Evolutionary conservation across 768 basidiomycete genomes (phyloP).

Genomic region (Cyclocybe aegerita): DNA sequence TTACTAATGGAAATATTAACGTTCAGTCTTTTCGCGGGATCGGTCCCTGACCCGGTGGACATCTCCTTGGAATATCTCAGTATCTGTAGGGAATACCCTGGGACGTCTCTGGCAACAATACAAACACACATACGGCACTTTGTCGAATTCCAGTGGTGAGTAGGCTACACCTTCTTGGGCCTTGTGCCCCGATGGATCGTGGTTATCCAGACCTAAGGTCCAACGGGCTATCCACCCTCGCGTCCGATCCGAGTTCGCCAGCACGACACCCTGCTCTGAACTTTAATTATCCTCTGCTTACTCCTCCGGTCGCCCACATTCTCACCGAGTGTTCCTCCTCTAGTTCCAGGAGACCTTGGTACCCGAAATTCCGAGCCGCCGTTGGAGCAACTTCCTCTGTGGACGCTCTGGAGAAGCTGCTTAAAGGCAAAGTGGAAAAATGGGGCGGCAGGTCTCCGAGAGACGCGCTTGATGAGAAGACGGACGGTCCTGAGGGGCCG

Average conservation of each 20-base stretch:
- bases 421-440: slow-evolving; percentile 42
- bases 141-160: slow-evolving; percentile 67
- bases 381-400: slow-evolving; percentile 40
- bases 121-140: slow-evolving; percentile 70
- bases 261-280: not conserved
- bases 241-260: not conserved
- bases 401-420: slow-evolving; percentile 46
- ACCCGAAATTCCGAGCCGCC: slow-evolving; percentile 49
- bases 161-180: slow-evolving; percentile 2
- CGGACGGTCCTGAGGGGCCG: slow-evolving; percentile 11
- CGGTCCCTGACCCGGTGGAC: slow-evolving; percentile 60
- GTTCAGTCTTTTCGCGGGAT: slow-evolving; percentile 55
- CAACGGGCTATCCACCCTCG: not conserved
- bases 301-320: slow-evolving; percentile 5
- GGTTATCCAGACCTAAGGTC: not conserved
- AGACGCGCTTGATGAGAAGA: slow-evolving; percentile 17
- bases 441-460: slow-evolving; percentile 45
- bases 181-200: too few species aligned
- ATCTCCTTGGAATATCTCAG: slow-evolving; percentile 72
- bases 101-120: slow-evolving; percentile 46
- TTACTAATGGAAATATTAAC: slow-evolving; percentile 4
- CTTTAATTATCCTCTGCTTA: not conserved
- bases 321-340: not conserved
- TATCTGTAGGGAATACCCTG: slow-evolving; percentile 53
- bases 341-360: slow-evolving; percentile 54